phyloP scores from a whole-genome alignment of 2,329 filamentous ascomycete genomes.

The Ascochyta koolunga region DNA sequence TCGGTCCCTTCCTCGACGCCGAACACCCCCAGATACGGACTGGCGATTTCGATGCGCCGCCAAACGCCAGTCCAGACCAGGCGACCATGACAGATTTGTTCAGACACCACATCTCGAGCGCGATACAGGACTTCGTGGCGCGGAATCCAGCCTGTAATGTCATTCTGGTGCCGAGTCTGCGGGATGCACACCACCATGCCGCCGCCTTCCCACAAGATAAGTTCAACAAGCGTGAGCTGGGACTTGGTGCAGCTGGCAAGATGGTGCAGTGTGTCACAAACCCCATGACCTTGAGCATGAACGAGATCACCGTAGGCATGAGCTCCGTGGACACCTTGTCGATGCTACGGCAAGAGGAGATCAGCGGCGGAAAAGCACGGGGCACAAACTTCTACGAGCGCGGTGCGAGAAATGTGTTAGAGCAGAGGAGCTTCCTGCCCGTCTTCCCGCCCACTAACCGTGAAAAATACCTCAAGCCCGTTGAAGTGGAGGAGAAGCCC shows the following conservation, averaged over 20 bases:
- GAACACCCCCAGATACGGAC: conserved; percentile 85
- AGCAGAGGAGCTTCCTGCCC: conserved; percentile 91
- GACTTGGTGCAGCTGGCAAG: conserved; percentile 67
- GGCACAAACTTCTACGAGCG: conserved; percentile 70
- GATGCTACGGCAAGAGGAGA: conserved; percentile 79
- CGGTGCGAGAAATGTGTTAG: conserved; percentile 77
- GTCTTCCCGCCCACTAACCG: conserved; percentile 82
- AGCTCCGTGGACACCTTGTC: conserved; percentile 84
- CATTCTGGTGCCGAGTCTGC: conserved; percentile 80
- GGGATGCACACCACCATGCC: conserved; percentile 81
- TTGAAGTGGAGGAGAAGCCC: conserved; percentile 53
- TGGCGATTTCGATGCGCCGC: conserved; percentile 53
- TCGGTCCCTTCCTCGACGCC: conserved; percentile 87
- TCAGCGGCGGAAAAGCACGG: conserved; percentile 61
- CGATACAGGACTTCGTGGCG: conserved; percentile 71
- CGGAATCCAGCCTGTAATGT: conserved; percentile 81
- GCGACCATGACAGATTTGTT: conserved; percentile 84
- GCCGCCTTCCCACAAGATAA: conserved; percentile 85
- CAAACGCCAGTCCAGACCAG: conserved; percentile 65
- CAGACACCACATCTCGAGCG: conserved; percentile 75
- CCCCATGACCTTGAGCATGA: conserved; percentile 86
- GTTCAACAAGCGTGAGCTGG: conserved; percentile 72
- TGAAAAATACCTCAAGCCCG: conserved; percentile 62
- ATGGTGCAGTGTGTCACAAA: conserved; percentile 81
- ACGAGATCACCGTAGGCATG: conserved; percentile 83